Evolutionary conservation across 2,329 filamentous ascomycete genomes (phyloP), one percentile per base, ranked within the genome.

Genomic region (Penicillium freii): DNA sequence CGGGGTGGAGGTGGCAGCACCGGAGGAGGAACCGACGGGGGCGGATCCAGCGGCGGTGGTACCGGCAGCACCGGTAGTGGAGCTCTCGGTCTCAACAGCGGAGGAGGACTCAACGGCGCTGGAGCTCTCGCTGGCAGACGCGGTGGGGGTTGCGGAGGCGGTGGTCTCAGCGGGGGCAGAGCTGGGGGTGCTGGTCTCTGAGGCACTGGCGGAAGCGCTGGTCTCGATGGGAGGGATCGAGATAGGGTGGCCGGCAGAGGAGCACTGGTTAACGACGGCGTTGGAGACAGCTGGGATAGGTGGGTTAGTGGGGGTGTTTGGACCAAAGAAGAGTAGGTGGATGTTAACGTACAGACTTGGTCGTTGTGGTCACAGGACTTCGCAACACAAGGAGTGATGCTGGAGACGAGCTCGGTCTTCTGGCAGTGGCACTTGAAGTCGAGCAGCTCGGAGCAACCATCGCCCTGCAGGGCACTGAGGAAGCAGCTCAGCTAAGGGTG

Each of bases 341-440:
- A 4, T 45, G 5, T 27, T 33, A 25, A 66, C 71, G 10, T 68
- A 76, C 75, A 61, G 39, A 67, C 66, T 62, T 77, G 75, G 60
- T 80, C 78, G 0, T 63, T 58, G 19, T 68, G 40, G 7, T 61
- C 61, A 69, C 80, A 82, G 21, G 72, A 72, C 36, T 69, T 66
- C 66, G 79, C 52, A 29, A 82, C 78, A 58, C 80, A 82, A 43
- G 80, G 80, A 56, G 74, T 75, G 57, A 81, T 73, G 44, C 67
- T 54, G 43, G 62, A 53, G 46, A 80, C 66, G 44, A 82, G 74
- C 36, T 71, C 66, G 42, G 77, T 69, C 69, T 79, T 77, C 66
- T 75, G 66, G 71, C 79, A 81, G 70, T 81, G 78, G 69, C 78
- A 81, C 36, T 73, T 74, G 66, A 81, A 82, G 72, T 82, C 79